Evolutionary conservation across 805 yeast species (phyloP).

Genomic region (Starmera caribaea): DNA sequence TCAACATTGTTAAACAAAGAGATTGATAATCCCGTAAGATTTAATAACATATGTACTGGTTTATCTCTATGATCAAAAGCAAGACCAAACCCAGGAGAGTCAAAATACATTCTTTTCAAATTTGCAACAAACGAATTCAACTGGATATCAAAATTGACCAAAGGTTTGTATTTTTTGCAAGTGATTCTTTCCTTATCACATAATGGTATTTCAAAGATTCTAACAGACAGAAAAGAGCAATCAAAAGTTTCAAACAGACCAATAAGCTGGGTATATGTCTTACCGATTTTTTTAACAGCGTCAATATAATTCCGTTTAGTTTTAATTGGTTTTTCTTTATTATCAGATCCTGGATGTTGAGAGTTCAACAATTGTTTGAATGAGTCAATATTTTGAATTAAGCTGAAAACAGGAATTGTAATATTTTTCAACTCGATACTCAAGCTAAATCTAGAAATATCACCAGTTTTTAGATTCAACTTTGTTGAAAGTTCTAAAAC

Average conservation of each 20-base stretch:
- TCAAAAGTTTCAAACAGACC: conserved; percentile 9
- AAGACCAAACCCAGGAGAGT: conserved; percentile 39
- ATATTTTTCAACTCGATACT: conserved; percentile 11
- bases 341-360: too few species aligned
- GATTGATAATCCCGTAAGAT: conserved; percentile 28
- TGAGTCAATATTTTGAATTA: conserved; percentile 2
- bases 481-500: conserved; percentile 9
- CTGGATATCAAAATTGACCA: conserved; percentile 11
- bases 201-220: conserved; percentile 13
- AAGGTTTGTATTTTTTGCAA: conserved; percentile 14
- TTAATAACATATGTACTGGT: conserved; percentile 30
- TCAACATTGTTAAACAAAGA: conserved; percentile 17
- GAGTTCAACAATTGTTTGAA: background rate
- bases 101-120: conserved; percentile 18
- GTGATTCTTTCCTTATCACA: conserved; percentile 8
- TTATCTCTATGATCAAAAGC: conserved; percentile 29
- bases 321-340: background rate
- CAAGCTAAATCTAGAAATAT: conserved; percentile 8
- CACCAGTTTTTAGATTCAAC: conserved; percentile 11
- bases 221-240: conserved; percentile 9
- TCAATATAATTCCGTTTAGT: conserved; percentile 6
- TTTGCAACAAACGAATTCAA: conserved; percentile 15
- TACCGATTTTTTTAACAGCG: conserved; percentile 8
- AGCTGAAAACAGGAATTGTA: conserved; percentile 8
- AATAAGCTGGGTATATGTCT: conserved; percentile 1